phyloP scores from a whole-genome alignment of 768 basidiomycete genomes.

The Sporobolomyces phaffii region DNA sequence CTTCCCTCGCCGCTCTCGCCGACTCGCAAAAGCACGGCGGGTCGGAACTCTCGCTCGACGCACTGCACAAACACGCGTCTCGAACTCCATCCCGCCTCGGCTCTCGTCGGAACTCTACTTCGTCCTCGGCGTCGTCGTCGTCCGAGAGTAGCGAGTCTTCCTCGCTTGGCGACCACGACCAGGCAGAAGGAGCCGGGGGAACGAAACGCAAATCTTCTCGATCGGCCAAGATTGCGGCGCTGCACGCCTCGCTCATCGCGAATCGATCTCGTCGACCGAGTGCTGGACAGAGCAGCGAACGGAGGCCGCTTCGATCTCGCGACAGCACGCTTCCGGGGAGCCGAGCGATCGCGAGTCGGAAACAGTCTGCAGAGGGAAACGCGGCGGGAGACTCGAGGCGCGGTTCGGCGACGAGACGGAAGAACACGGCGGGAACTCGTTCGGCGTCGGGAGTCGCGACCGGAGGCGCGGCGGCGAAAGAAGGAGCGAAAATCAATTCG shows the following conservation, averaged over 20 bases:
- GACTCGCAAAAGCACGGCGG: background rate
- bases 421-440: background rate
- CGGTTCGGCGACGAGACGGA: conserved; percentile 8
- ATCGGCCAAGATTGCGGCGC: conserved; percentile 21
- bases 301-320: background rate
- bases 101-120: conserved; percentile 12
- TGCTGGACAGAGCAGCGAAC: conserved; percentile 1
- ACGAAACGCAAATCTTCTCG: conserved; percentile 1
- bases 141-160: conserved; percentile 22
- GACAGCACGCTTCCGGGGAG: conserved; percentile 1
- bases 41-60: background rate
- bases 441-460: background rate
- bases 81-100: background rate
- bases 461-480: background rate
- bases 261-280: conserved; percentile 26
- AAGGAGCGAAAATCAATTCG: background rate
- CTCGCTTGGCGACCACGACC: conserved; percentile 9
- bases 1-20: conserved; percentile 21
- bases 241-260: conserved; percentile 20
- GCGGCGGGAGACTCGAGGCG: background rate
- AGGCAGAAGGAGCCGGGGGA: background rate
- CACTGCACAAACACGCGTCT: background rate
- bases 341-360: background rate
- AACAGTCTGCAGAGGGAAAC: conserved; percentile 13
- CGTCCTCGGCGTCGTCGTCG: background rate